These are phyloP conservation scores for Anastatica hierochuntica DNA, from an alignment of 345 rosid species.

Conservation along the genomic window DNA sequence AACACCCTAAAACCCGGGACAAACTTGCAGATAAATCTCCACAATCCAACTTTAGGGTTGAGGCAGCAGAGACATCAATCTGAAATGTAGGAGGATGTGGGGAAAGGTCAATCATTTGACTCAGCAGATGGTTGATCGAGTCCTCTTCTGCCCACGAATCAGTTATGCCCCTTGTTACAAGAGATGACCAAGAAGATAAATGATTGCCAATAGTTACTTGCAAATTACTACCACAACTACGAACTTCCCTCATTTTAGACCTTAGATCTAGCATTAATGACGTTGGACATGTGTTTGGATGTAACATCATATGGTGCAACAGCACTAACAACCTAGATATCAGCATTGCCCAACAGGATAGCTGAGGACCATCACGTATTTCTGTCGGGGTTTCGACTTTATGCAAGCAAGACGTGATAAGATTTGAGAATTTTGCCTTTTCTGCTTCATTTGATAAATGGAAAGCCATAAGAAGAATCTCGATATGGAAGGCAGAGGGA, in stretches of 20 bases:
- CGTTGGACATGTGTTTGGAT: conserved; percentile 61
- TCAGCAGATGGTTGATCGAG: conserved; percentile 40
- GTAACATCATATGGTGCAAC: conserved; percentile 73
- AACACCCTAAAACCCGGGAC: conserved; percentile 54
- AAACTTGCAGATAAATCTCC: conserved; percentile 43
- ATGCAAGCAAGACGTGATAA: conserved; percentile 41
- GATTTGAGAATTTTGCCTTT: conserved; percentile 48
- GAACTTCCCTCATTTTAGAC: conserved; percentile 70
- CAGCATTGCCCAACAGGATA: conserved; percentile 81
- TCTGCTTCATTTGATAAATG: conserved; percentile 74
- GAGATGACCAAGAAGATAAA: conserved; percentile 59
- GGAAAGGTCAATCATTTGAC: conserved; percentile 62
- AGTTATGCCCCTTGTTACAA: conserved; percentile 41
- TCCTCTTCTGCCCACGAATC: conserved; percentile 54
- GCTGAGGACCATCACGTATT: conserved; percentile 31
- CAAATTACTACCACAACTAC: conserved; percentile 33
- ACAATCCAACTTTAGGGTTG: conserved; percentile 41
- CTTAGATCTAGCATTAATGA: conserved; percentile 55
- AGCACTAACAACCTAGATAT: conserved; percentile 77
- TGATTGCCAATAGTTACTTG: conserved; percentile 36
- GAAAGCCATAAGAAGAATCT: conserved; percentile 87
- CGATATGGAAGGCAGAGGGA: conserved; percentile 80
- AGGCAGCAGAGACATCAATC: conserved; percentile 40
- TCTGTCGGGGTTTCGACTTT: conserved; percentile 36
- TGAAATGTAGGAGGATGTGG: conserved; percentile 46